Conservation (phyloP, 768 basidiomycete genomes). For the Auriscalpium vulgare region DNA sequence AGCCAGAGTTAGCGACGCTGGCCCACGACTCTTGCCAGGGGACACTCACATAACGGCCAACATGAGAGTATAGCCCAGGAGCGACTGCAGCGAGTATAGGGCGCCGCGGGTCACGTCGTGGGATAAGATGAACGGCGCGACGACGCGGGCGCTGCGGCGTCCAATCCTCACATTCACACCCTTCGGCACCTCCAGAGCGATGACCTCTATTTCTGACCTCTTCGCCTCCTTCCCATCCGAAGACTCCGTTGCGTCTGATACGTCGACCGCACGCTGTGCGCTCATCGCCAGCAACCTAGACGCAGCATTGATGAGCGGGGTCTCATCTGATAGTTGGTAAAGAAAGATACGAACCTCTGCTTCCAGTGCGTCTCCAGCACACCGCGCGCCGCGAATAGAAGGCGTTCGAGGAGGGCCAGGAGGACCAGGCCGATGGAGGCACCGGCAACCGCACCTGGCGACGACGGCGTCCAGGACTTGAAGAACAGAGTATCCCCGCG, state of each 20-base stretch:
- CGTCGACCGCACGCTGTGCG: too few relatives aligned
- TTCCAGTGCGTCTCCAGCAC: conserved; percentile 52
- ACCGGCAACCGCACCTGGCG: conserved; percentile 63
- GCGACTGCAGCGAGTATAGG: conserved; percentile 53
- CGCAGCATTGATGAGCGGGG: too few relatives aligned
- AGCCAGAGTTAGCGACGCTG: conserved; percentile 14
- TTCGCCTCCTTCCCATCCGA: neutral
- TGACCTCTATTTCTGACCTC: neutral
- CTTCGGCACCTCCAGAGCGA: neutral
- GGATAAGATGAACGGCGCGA: conserved; percentile 55
- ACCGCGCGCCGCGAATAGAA: conserved; percentile 49
- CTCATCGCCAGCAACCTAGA: too few relatives aligned
- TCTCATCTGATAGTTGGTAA: too few relatives aligned
- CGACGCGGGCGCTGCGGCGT: conserved; percentile 25
- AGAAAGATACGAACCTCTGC: conserved; percentile 33
- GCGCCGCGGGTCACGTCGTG: conserved; percentile 69
- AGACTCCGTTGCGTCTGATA: neutral
- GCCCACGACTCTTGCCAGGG: neutral
- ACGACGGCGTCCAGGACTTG: conserved; percentile 56
- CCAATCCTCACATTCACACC: neutral
- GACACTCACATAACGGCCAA: conserved; percentile 64
- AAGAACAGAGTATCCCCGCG: conserved; percentile 61
- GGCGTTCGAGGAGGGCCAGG: conserved; percentile 64
- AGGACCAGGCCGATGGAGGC: conserved; percentile 66
- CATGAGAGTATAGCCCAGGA: conserved; percentile 70